Conservation (phyloP, 2,329 filamentous ascomycete genomes). For the Xenosphaeropsis pyriputrescens region DNA sequence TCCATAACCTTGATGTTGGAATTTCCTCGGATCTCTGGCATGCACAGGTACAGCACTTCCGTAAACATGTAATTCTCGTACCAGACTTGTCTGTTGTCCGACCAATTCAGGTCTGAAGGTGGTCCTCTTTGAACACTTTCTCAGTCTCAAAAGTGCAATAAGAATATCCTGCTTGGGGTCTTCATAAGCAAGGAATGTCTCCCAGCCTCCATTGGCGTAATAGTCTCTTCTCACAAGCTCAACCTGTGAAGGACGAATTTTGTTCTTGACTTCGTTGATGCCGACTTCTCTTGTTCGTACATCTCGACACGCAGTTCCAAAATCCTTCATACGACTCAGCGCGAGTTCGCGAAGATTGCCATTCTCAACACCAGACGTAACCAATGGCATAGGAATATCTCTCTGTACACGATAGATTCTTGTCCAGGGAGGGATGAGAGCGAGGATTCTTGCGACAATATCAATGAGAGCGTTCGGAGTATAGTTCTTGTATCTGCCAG, state of each 20-base stretch:
- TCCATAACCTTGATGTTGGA: constrained; percentile 95
- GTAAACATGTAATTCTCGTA: constrained; percentile 92
- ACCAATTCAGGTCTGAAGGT: constrained; percentile 82
- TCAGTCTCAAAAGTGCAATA: constrained; percentile 74
- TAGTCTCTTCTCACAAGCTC: constrained; percentile 93
- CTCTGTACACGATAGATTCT: constrained; percentile 96
- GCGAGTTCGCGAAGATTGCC: constrained; percentile 90
- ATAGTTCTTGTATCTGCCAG: constrained; percentile 95
- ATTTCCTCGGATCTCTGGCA: constrained; percentile 86
- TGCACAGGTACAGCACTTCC: constrained; percentile 96
- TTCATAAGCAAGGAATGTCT: constrained; percentile 95
- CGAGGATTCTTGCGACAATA: constrained; percentile 88
- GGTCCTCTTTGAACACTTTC: constrained; percentile 83
- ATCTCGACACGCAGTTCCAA: constrained; percentile 91
- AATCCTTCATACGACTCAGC: constrained; percentile 96
- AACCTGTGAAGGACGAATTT: constrained; percentile 90
- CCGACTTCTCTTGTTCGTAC: constrained; percentile 93
- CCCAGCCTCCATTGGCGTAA: constrained; percentile 90
- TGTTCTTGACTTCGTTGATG: constrained; percentile 98
- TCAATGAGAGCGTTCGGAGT: constrained; percentile 95
- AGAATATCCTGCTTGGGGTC: constrained; percentile 97
- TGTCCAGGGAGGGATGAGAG: constrained; percentile 92
- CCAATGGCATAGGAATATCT: constrained; percentile 98
- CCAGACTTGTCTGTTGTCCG: constrained; percentile 78
- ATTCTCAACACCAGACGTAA: constrained; percentile 97